Base-by-base conservation (phyloP, 2,329 filamentous ascomycete genomes). In the Dothiorella sarmentorum region DNA sequence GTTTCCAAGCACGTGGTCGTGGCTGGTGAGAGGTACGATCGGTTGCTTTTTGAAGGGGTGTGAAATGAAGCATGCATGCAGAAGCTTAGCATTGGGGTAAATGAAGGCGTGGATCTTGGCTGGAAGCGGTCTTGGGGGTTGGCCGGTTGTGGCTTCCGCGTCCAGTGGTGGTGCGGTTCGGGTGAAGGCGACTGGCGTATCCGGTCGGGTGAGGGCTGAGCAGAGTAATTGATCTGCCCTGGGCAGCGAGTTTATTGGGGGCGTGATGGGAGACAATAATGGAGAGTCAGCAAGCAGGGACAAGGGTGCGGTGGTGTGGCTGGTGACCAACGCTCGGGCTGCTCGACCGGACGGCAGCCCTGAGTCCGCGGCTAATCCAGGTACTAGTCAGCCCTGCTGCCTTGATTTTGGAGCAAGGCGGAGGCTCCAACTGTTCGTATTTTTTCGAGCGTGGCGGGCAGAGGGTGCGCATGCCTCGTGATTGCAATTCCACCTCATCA, bases 201-300 rank as follows among this genome's bases (percentile, higher is more conserved):
- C 31, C 33, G 29, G 47, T 51, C 47, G 47, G 47, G 31, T 37
- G 47, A 37, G 15, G 27, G 49, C 33, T 27, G 33, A 17, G 49
- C 35, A 53, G 49, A 40, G 35, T 53, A 38, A 37, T 43, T 43
- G 49, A 53, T 53, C 43, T 29, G 24, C 43, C 24, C n/a, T n/a
- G n/a, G 49, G 24, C 15, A 18, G 33, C 31, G 24, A 10, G 24
- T 2, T 9, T 37, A 40, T 40, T 53, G 49, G 49, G 49, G 49
- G 49, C 49, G 47, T 17, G 33, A 38, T n/a, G 24, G 47, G 47
- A 13, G 49, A 15, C 15, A 27, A 53, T 53, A 15, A 22, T 18
- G 49, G 40, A 29, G 33, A 5, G 22, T 17, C 20, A 38, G 49
- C 15, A 27, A 22, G 33, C 15, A 45, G 42, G 27, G 42, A 26